Evolutionary conservation across 768 basidiomycete genomes (phyloP), one percentile per base, ranked within the genome.

Genomic region (Boletus rufocinnamomeus): DNA sequence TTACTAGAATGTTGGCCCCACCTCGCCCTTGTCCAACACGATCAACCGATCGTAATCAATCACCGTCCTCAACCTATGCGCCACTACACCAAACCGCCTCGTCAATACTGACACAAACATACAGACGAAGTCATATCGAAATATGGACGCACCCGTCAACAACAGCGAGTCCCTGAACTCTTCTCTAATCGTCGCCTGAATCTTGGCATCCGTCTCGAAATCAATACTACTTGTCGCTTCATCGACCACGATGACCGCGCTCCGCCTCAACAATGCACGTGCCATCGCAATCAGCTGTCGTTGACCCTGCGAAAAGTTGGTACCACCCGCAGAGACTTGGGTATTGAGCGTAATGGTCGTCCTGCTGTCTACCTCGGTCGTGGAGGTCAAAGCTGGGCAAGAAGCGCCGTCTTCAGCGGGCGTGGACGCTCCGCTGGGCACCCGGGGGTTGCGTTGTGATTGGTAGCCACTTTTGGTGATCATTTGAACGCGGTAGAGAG

Each of bases 221-320:
- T 93, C 90, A 56, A 93, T 91, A 65, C 89, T 91, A 58, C 88
- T 91, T 8, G 91, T 93, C 16, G 91, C 91, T 64, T 93, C 91
- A 61, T 91, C 92, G 40, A 93, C 75, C 17, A 93, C 82, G 51
- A 93, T 86, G 62, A 93, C 84, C 14, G 85, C 75, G 66, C 86
- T 90, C 9, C 83, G 80, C 17, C 89, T 77, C 32, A 93, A 76
- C 23, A 93, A 75, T 0, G 92, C 91, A 6, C 92, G 82, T 0
- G 91, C 92, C 88, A 93, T 88, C 1, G 91, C 88, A 52, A 94
- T 89, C 17, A 93, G 75, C 66, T 98, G 95, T 11, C 93, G 73
- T 69, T 98, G 94, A 11, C 95, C 95, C 58, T 94, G 91, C 2
- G 91, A 95, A 72, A 97, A 95, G 75, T 97, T 96, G 32, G 85